Evolutionary conservation across 371 early-diverging fungal species (phyloP), one percentile per base, ranked within the genome.

Genomic region (Apophysomyces variabilis): DNA sequence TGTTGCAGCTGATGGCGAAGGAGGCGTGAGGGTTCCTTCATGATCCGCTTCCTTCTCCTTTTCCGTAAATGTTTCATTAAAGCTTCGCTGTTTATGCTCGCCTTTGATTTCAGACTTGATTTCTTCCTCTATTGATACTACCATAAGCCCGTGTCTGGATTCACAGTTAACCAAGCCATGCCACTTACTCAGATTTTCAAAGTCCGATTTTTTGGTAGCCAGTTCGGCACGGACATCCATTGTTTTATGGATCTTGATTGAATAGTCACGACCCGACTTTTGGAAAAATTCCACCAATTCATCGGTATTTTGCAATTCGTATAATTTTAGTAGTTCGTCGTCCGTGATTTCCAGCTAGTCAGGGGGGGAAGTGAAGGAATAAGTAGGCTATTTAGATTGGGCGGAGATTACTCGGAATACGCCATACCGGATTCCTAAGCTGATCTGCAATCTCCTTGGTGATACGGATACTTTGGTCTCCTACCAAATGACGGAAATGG

Each of bases 241-340:
- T 4, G 78, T 75, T 36, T 78, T 83, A 56, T 83, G 83, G 16
- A 80, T 69, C 39, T 78, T 79, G 35, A 83, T 66, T 12, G 83
- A 72, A 62, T 72, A 80, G 9, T 73, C 65, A 58, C 78, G 70
- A 4, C 68, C 71, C 3, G 73, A 73, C 18, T 69, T 67, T 50
- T 80, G 77, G 35, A 83, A 72, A 32, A 83, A 75, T 16, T 83
- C 80, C 54, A 80, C 75, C 4, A 83, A 66, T 11, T 73, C 75
- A 67, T 83, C 83, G 1, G 78, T 76, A 47, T 83, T 65, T 32
- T 70, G 50, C 16, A 76, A 61, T 11, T 13, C 13, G 26, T 59
- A 63, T 1, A 82, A 41, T 46, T 57, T 57, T 13, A 67, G 61
- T 11, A 69, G 39, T 38, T 83, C 83, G 39, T 73, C 71, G 3